Evolutionary conservation across 169 alveolate species (phyloP), one percentile per base, ranked within the genome.

Genomic region (Cryptosporidium ubiquitum): DNA sequence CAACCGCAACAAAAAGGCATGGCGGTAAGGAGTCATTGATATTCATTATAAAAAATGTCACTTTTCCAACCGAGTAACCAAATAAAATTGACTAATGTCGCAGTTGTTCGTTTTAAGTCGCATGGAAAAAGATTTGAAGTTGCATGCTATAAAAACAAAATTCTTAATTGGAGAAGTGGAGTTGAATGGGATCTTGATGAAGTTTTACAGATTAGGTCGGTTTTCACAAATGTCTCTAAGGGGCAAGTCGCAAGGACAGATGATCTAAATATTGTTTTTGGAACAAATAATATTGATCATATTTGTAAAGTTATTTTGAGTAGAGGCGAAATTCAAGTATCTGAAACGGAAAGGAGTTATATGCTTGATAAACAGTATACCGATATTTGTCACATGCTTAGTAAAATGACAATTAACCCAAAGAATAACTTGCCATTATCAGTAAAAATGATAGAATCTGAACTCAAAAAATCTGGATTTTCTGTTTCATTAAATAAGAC

Each of bases 61-160:
- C 92, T 95, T 23, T 92, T 94, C 64, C 99, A 97, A 91, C 99
- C 99, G 5, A 96, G 96, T 26, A 94, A 95, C 26, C 98, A 96
- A 93, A 98, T 96, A 39, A 92, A 96, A 40, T 91, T 97, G 91
- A 98, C 99, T 16, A 98, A 98, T 79, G 99, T 98, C 35, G 99
- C 99, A 58, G 93, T 97, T 40, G 99, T 98, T 40, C 93, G 97
- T 69, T 93, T 94, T 49, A 96, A 96, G 91, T 85, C 91, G 18
- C 94, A 95, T 47, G 98, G 98, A 51, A 86, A 93, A 39, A 91
- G 97, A 37, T 98, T 98, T 86, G 99, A 98, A 91, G 93, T 98
- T 31, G 99, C 99, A 44, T 98, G 99, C 91, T 98, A 97, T 91
- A 97, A 96, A 85, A 98, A 98, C 86, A 98, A 98, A 89, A 96